Evolutionary conservation across 2,329 filamentous ascomycete genomes (phyloP).

Genomic region (Colletotrichum gigasporum): DNA sequence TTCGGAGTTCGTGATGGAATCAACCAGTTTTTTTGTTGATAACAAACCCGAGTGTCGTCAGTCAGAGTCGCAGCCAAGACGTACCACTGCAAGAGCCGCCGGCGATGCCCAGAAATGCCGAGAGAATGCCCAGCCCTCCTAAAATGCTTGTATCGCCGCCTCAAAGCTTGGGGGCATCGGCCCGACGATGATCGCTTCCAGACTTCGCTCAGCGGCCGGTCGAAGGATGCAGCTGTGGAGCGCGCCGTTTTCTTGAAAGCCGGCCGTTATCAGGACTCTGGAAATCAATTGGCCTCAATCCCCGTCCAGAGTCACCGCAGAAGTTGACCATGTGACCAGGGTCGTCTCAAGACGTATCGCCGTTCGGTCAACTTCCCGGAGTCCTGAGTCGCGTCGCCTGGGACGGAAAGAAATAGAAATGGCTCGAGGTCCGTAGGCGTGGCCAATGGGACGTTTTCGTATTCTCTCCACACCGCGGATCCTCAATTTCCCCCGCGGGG

Average conservation of each 20-base stretch:
- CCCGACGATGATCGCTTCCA: background rate
- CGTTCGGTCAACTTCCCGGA: background rate
- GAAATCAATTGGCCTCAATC: no score
- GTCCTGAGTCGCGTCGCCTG: constrained; percentile 10
- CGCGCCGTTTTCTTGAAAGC: no score
- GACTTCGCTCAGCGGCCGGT: background rate
- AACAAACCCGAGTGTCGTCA: no score
- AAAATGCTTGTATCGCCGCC: constrained; percentile 19
- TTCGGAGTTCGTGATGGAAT: background rate
- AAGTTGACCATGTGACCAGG: background rate
- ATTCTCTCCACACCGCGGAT: background rate
- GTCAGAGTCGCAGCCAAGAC: constrained; percentile 7
- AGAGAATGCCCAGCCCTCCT: constrained; percentile 17
- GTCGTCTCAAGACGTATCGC: background rate
- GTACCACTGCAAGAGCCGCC: background rate
- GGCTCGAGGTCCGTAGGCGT: background rate
- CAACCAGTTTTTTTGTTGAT: no score
- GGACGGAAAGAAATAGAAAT: background rate
- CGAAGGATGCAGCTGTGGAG: background rate
- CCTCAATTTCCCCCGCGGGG: constrained; percentile 1
- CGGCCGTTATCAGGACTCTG: no score
- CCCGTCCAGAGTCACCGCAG: no score
- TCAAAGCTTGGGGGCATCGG: constrained; percentile 13
- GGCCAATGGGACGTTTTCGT: background rate
- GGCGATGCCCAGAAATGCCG: constrained; percentile 18